Evolutionary conservation across 2,329 filamentous ascomycete species (phyloP).

Genomic region (Neopestalotiopsis rosae): DNA sequence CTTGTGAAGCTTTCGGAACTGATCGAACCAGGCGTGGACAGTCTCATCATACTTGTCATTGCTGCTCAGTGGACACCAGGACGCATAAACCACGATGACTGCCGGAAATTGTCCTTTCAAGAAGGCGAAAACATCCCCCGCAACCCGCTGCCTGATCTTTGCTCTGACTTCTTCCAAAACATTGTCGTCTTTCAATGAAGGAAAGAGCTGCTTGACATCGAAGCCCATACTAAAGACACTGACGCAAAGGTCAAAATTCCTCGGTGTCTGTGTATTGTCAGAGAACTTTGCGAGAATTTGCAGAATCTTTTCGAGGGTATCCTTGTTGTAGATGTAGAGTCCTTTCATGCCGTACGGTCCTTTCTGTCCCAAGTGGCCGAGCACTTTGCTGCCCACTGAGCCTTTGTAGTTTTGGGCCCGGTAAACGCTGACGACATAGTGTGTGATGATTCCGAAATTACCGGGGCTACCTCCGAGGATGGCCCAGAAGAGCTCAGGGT

Average conservation of each 20-base stretch:
- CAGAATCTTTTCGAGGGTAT: not conserved
- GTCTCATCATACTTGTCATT: conserved; percentile 40
- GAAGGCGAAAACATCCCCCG: not conserved
- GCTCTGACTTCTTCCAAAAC: not conserved
- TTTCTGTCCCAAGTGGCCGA: not conserved
- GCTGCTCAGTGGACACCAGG: conserved; percentile 49
- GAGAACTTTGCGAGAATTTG: not conserved
- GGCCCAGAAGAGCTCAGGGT: conserved; percentile 65
- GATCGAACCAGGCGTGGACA: conserved; percentile 44
- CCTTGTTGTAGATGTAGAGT: not conserved
- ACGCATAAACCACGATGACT: conserved; percentile 52
- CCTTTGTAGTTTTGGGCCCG: not conserved
- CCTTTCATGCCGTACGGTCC: not conserved
- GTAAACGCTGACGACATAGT: conserved; percentile 52
- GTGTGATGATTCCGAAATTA: conserved; percentile 61
- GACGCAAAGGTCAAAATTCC: not conserved
- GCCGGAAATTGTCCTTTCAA: conserved; percentile 42
- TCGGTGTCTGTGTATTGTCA: not conserved
- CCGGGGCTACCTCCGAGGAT: conserved; percentile 62
- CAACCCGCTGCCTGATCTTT: not conserved
- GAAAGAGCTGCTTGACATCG: not conserved
- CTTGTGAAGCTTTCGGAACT: conserved; percentile 25
- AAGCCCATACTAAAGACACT: not conserved
- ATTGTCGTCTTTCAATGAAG: not conserved
- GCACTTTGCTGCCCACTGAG: not conserved